Evolutionary conservation across 768 basidiomycete species (phyloP), one percentile per base, ranked within the genome.

Genomic region (Trametes villosa): DNA sequence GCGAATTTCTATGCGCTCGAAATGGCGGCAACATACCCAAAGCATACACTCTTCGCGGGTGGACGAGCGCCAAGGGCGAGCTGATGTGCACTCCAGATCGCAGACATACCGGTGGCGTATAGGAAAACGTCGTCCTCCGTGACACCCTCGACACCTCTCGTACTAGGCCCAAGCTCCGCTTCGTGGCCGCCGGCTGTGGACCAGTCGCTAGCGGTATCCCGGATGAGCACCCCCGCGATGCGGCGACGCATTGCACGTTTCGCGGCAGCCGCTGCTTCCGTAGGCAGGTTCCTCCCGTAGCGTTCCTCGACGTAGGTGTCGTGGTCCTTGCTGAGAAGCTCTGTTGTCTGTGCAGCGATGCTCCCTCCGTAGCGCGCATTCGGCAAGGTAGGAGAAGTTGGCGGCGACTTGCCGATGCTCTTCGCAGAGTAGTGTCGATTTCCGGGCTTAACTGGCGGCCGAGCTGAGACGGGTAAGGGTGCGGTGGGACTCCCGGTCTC

Each of bases 61-160:
- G 85, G 82, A 30, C 79, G 77, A 3, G 77, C 80, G 26, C 77
- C 75, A 57, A 86, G 76, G 7, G 83, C 83, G 9, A 94, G 77
- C 64, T 90, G 83, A 70, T 97, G 94, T 0, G 94, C 87, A 69
- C 82, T 89, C 91, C 92, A 99, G 52, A 99, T 96, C 1, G 96
- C 95, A 33, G 88, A 76, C 96, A 99, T 98, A 1, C 96, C 96
- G 0, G 87, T 84, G 0, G 93, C 83, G 68, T 82, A 95, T 26
- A 99, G 78, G 72, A 84, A 98, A 0, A 98, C 96, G 63, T 98
- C 96, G 38, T 89, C 81, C 71, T 96, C 94, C 2, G 84, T 81
- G 18, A 96, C 83, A 20, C 83, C 81, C 58, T 78, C 75, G 7
- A 90, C 86, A 20, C 89, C 89, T 59, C 92, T 79, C 30, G 80